Evolutionary conservation across 106 monocot species (phyloP).

Genomic region (Dioscorea alata): DNA sequence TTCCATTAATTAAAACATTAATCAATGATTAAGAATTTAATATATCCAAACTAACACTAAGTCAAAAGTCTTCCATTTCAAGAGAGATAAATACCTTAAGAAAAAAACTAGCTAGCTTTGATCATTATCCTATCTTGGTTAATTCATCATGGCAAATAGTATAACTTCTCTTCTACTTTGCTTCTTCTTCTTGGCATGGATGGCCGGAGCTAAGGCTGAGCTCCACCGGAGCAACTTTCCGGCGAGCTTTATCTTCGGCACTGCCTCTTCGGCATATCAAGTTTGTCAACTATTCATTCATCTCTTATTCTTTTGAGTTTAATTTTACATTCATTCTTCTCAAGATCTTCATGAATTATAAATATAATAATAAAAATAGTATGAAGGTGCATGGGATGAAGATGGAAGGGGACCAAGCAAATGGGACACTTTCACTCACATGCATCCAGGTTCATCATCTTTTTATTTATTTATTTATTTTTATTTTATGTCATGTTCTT

Average conservation of each 20-base stretch:
- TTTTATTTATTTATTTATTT: too few relatives aligned
- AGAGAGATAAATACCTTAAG: too few relatives aligned
- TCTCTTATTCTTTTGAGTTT: not conserved
- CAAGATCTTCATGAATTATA: not conserved
- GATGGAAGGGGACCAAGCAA: constrained; percentile 20
- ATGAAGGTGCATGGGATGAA: constrained; percentile 16
- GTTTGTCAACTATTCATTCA: not conserved
- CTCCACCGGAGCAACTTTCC: constrained; percentile 16
- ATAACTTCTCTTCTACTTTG: not conserved
- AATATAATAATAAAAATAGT: not conserved
- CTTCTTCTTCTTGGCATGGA: not conserved
- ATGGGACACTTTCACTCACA: constrained; percentile 40
- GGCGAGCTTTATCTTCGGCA: constrained; percentile 15
- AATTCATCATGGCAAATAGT: too few relatives aligned
- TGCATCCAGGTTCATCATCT: constrained; percentile 16
- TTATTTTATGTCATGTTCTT: too few relatives aligned
- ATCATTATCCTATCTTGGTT: too few relatives aligned
- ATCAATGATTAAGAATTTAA: too few relatives aligned
- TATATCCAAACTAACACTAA: too few relatives aligned
- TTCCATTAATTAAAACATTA: too few relatives aligned
- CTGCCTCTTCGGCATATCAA: constrained; percentile 24
- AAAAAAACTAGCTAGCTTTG: too few relatives aligned
- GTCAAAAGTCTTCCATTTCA: too few relatives aligned
- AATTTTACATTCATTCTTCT: too few relatives aligned
- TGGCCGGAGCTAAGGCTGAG: not conserved